phyloP scores from a whole-genome alignment of 2,329 filamentous ascomycete species.

The Amauroascus verrucosus region DNA sequence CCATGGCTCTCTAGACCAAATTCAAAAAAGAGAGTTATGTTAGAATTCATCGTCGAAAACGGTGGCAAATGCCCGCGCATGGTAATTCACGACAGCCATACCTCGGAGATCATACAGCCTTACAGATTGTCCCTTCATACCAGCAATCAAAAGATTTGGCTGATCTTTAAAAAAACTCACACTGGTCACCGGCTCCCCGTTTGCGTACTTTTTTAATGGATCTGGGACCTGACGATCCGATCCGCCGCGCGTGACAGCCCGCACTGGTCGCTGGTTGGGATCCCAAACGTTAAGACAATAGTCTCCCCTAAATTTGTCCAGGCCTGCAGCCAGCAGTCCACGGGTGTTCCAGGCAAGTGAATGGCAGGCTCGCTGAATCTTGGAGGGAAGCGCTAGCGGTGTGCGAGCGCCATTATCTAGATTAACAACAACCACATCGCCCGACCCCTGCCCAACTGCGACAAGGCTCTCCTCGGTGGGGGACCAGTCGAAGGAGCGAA shows the following conservation, averaged over 20 bases:
- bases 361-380: conserved; percentile 55
- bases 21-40: neutral
- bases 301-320: conserved; percentile 55
- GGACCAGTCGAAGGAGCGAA: conserved; percentile 58
- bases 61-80: neutral
- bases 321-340: conserved; percentile 49
- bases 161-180: conserved; percentile 53
- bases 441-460: conserved; percentile 51
- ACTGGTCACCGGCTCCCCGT: conserved; percentile 53
- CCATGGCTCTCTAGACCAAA: conserved; percentile 26
- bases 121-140: conserved; percentile 51
- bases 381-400: conserved; percentile 46
- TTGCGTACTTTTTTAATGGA: conserved; percentile 50
- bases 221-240: conserved; percentile 28
- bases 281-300: conserved; percentile 57
- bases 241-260: conserved; percentile 20
- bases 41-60: neutral
- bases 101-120: conserved; percentile 54
- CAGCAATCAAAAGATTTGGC: conserved; percentile 51
- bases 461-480: conserved; percentile 48
- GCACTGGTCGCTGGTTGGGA: conserved; percentile 39
- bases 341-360: conserved; percentile 50
- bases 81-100: conserved; percentile 21
- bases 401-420: conserved; percentile 43
- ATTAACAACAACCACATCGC: conserved; percentile 50